Base-by-base conservation (phyloP, 2,329 filamentous ascomycete genomes). In the Stachybotrys echinatus region DNA sequence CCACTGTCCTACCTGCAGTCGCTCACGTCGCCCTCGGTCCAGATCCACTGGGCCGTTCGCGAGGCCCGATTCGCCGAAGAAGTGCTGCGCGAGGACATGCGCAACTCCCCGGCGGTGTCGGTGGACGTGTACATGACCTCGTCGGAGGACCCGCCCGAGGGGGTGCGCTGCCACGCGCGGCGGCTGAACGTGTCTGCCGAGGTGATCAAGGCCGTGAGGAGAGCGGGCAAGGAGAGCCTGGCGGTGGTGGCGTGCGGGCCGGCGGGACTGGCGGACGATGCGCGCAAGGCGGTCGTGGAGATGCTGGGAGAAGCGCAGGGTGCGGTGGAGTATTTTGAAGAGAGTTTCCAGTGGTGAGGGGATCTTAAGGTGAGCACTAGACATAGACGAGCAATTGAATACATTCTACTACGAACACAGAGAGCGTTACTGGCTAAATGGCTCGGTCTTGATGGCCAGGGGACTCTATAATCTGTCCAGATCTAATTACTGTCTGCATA, bases 211-310 rank as follows among this genome's bases (percentile, higher is more conserved):
- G 58, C 65, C 0, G 60, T 56, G 2, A 56, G 55, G 4, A 51
- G 57, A 1, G 57, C 56, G 0, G 52, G 53, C 0, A 50, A 51
- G 0, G 63, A 61, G 2, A 63, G 61, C 12, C 42, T 74, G 1
- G 74, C 73, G 0, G 62, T 76, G 1, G 63, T 76, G 12, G 70
- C 70, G 0, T 76, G 74, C 50, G 74, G 74, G 0, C 74, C 74
- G 12, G 67, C 65, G 2, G 62, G 58, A 34, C 72, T 76, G 72
- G 71, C 70, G 0, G 74, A 76, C 50, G 70, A 74, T 23, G 63
- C 71, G 3, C 58, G 74, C 40, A 55, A 53, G 43, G 66, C 70
- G 0, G 69, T 71, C 0, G 63, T 67, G 0, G 57, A 61, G 2
- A 54, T 63, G 14, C 51, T 74, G 18, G 54, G 52, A 2, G 52